phyloP scores from a whole-genome alignment of 78 protist genomes.

The Dictyostelium citrinum region DNA sequence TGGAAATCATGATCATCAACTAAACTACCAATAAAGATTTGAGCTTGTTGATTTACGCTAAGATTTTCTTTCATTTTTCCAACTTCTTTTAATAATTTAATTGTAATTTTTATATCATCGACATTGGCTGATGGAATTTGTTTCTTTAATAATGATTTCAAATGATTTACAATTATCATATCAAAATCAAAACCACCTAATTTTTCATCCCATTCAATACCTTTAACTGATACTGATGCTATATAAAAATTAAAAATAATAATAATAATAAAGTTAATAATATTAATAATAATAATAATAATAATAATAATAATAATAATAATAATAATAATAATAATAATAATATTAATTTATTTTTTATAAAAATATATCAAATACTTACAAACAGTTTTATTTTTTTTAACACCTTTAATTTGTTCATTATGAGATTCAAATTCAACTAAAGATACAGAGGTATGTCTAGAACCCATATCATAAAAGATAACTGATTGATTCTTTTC shows the following conservation, averaged over 20 bases:
- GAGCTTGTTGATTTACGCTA: slow-evolving; percentile 86
- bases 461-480: slow-evolving; percentile 87
- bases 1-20: slow-evolving; percentile 79
- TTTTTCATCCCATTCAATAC: slow-evolving; percentile 55
- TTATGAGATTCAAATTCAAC: slow-evolving; percentile 2
- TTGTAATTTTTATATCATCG: slow-evolving; percentile 30
- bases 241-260: neutral
- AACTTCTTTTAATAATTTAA: slow-evolving; percentile 85
- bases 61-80: slow-evolving; percentile 82
- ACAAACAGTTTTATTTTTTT: slow-evolving; percentile 33
- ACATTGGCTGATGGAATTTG: neutral
- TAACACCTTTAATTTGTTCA: slow-evolving; percentile 17
- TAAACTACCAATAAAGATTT: slow-evolving; percentile 65
- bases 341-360: no score
- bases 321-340: neutral
- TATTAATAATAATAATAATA: neutral
- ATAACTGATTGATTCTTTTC: slow-evolving; percentile 42
- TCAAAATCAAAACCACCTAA: slow-evolving; percentile 87
- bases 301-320: neutral
- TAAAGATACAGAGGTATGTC: slow-evolving; percentile 56
- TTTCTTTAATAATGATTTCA: slow-evolving; percentile 28
- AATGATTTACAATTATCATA: slow-evolving; percentile 68
- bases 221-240: slow-evolving; percentile 43
- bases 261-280: neutral
- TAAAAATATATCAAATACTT: no score